These are phyloP conservation scores for Rhodotorula mucilaginosa DNA, from an alignment of 1,284 basidiomycete genomes.

Conservation along the genomic window DNA sequence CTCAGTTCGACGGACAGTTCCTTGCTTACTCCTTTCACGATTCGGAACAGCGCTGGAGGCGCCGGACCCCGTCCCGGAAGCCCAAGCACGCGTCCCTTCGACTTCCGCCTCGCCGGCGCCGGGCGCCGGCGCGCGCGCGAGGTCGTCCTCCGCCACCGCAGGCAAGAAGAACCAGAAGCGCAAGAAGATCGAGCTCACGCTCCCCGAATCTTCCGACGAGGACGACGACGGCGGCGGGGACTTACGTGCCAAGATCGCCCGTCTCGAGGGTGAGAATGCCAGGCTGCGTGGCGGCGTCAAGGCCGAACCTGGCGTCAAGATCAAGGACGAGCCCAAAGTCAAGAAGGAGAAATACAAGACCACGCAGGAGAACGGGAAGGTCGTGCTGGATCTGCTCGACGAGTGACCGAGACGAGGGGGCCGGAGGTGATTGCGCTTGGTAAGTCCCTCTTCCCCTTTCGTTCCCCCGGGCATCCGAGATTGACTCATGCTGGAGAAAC, in stretches of 20 bases:
- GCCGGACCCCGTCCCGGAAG: not conserved
- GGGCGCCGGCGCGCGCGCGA: not conserved
- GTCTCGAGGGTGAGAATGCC: conserved; percentile 5
- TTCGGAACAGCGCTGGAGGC: too few species aligned
- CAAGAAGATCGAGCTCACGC: conserved; percentile 3
- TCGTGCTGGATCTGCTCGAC: conserved; percentile 14
- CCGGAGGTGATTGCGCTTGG: too few species aligned
- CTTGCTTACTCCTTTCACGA: accelerated
- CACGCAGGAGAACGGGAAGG: conserved; percentile 7
- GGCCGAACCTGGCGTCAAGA: not conserved
- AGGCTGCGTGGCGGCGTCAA: conserved; percentile 1
- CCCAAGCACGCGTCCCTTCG: not conserved
- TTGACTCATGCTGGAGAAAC: too few species aligned
- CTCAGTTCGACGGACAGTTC: not conserved
- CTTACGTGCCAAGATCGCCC: conserved; percentile 8
- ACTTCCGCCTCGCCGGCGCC: not conserved
- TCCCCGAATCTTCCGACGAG: conserved; percentile 13
- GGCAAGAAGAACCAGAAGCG: conserved; percentile 17
- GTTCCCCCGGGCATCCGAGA: too few species aligned
- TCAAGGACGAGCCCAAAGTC: not conserved
- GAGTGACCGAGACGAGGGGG: not conserved
- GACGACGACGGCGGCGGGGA: conserved; percentile 6
- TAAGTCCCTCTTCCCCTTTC: too few species aligned
- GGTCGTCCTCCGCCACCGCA: not conserved
- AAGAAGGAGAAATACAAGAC: conserved; percentile 8